Base-by-base conservation (phyloP, 2,329 filamentous ascomycete species). In the Escovopsis sp. region DNA sequence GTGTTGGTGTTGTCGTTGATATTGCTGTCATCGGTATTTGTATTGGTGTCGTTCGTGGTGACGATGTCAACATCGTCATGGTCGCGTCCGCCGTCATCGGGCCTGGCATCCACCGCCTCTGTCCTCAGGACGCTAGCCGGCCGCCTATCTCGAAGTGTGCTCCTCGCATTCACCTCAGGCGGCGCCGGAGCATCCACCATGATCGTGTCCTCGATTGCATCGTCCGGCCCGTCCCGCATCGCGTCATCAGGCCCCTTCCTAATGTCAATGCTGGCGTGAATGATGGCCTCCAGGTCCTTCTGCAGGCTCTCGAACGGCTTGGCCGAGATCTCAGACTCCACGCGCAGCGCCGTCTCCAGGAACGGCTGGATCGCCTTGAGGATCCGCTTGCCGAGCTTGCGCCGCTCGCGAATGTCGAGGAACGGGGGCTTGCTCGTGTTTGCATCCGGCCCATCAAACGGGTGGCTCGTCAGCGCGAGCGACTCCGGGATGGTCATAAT, bases 371-470 rank as follows among this genome's bases (percentile, higher is more conserved):
- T 70, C 1, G 77, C 74, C 53, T 85, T 92, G 44, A 93, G 70
- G 41, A 94, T 93, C 18, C 86, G 75, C 57, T 92, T 94, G 17
- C 82, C 85, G n/a, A 93, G 63, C 46, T 79, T 81, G 48, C 83
- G 81, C 41, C 81, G 76, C 45, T 93, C 82, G 39, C 83, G 81
- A 40, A 85, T 74, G 47, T 93, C 85, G 39, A 58, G 62, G 55
- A 60, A 76, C 48, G 53, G 66, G 48, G 57, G 62, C 56, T 62
- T 76, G 43, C 43, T 60, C 46, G 47, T 65, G 43, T 49, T 80
- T 53, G 35, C 66, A 62, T 53, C 69, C 46, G 48, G 57, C 5
- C 48, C 41, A 25, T 61, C 58, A 30, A 44, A 41, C n/a, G 48
- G 48, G 27, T 53, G 44, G 5, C 48, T 44, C 16, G 52, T 42